phyloP scores from a whole-genome alignment of 306 rosid species.

The Ziziphus jujuba region DNA sequence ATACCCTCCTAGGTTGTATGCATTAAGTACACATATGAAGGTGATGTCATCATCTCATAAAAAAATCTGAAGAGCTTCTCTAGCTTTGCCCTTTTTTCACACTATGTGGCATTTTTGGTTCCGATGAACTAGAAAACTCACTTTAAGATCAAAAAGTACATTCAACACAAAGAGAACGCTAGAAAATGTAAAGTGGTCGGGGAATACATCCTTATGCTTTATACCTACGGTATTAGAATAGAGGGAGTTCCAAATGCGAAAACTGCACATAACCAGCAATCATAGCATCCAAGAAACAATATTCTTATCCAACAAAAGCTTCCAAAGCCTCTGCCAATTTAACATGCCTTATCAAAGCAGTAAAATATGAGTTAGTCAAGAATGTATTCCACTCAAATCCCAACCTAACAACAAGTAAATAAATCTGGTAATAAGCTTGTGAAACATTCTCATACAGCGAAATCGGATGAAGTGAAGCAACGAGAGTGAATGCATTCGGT shows the following conservation, averaged over 20 bases:
- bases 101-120: constrained; percentile 67
- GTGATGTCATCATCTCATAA: constrained; percentile 72
- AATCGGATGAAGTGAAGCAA: constrained; percentile 70
- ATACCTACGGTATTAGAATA: constrained; percentile 54
- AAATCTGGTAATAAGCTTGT: constrained; percentile 46
- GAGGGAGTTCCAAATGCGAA: constrained; percentile 40
- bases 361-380: constrained; percentile 54
- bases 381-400: constrained; percentile 58
- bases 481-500: constrained; percentile 75
- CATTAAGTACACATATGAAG: constrained; percentile 68
- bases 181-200: constrained; percentile 63
- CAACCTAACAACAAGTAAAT: constrained; percentile 47
- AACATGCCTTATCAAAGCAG: constrained; percentile 57
- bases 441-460: constrained; percentile 39
- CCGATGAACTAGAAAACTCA: constrained; percentile 67
- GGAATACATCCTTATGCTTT: constrained; percentile 40
- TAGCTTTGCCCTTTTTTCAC: constrained; percentile 59
- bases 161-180: constrained; percentile 61
- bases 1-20: constrained; percentile 71
- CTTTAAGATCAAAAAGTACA: constrained; percentile 41
- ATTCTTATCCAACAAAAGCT: constrained; percentile 48
- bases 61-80: constrained; percentile 63
- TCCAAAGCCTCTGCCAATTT: constrained; percentile 46
- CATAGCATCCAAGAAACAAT: constrained; percentile 69
- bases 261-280: constrained; percentile 66